phyloP scores from a whole-genome alignment of 768 basidiomycete species.

The Gymnopilus dilepis region DNA sequence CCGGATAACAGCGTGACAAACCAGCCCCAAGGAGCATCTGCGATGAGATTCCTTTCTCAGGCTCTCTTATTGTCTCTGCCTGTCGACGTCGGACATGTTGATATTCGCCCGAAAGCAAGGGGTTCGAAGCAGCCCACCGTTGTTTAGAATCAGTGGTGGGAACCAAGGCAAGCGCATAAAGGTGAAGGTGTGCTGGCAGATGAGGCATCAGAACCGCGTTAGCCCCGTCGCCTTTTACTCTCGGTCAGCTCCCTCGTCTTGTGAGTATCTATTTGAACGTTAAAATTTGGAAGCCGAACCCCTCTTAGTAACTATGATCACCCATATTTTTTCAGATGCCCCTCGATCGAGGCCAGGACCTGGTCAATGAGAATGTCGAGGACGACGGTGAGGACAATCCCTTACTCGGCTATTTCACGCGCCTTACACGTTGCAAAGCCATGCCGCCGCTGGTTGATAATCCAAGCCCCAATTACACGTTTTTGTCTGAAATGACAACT shows the following conservation, averaged over 20 bases:
- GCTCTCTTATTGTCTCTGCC: conserved; percentile 39
- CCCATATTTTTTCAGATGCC: conserved; percentile 36
- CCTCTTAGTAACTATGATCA: conserved; percentile 23
- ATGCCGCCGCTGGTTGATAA: conserved; percentile 60
- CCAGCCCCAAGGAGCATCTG: conserved; percentile 25
- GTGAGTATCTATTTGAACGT: conserved; percentile 29
- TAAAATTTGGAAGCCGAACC: conserved; percentile 23
- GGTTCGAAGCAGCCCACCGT: conserved; percentile 33
- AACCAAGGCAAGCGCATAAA: conserved; percentile 42
- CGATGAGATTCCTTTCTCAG: conserved; percentile 33
- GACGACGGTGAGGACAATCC: conserved; percentile 34
- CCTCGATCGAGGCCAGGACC: conserved; percentile 36
- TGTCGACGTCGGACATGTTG: conserved; percentile 41
- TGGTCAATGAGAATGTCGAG: conserved; percentile 33
- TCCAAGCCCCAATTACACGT: conserved; percentile 63
- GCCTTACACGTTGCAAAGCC: conserved; percentile 43
- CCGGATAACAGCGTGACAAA: conserved; percentile 30
- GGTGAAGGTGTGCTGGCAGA: conserved; percentile 32
- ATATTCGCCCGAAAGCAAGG: conserved; percentile 39
- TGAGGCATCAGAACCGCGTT: conserved; percentile 30
- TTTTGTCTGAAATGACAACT: conserved; percentile 63
- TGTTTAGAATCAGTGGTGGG: conserved; percentile 35
- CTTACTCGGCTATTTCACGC: conserved; percentile 28
- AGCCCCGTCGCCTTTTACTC: conserved; percentile 32
- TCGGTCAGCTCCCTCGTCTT: conserved; percentile 22